Percentiles rank a stretch among this genome's conserved stretches.
These are phyloP conservation scores for Termitomyces sp. DNA, from an alignment of 768 basidiomycete species.

Conservation along the genomic window DNA sequence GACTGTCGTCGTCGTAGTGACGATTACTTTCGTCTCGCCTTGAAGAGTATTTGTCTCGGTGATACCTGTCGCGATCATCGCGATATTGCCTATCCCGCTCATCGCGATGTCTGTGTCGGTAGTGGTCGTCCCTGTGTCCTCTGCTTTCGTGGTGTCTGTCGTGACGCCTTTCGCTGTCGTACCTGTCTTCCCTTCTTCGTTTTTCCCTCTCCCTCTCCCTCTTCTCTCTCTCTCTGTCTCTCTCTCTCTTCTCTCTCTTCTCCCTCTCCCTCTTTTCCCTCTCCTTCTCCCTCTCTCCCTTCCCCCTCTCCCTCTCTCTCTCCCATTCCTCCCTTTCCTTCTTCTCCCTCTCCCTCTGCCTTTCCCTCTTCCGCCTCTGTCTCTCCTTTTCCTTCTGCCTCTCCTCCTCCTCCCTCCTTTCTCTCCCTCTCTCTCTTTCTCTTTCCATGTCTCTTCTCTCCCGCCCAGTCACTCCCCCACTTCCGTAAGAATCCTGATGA, in stretches of 20 bases:
- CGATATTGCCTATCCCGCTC: constrained; percentile 6
- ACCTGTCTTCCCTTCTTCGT: constrained; percentile 2
- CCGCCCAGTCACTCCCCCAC: neutral
- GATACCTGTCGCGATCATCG: constrained; percentile 1
- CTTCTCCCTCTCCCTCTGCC: too few species aligned
- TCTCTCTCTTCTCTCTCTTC: neutral
- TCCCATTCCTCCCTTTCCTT: neutral
- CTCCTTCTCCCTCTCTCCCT: neutral
- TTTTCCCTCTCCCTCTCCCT: neutral
- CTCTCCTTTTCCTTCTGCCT: neutral
- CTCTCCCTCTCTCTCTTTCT: neutral
- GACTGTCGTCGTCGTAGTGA: constrained; percentile 4
- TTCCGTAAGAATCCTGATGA: neutral
- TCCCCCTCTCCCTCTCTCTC: neutral
- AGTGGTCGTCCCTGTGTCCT: constrained; percentile 10
- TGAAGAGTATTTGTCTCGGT: constrained; percentile 4
- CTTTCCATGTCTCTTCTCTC: neutral
- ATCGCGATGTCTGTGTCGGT: constrained; percentile 7
- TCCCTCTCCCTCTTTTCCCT: neutral
- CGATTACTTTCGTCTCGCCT: constrained; percentile 6
- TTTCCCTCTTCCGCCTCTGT: neutral
- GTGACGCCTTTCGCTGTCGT: constrained; percentile 1
- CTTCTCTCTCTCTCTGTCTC: too few species aligned
- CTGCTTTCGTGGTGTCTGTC: constrained; percentile 10
- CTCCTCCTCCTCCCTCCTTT: neutral